Evolutionary conservation across 2,329 filamentous ascomycete genomes (phyloP).

Genomic region (Capronia americana): DNA sequence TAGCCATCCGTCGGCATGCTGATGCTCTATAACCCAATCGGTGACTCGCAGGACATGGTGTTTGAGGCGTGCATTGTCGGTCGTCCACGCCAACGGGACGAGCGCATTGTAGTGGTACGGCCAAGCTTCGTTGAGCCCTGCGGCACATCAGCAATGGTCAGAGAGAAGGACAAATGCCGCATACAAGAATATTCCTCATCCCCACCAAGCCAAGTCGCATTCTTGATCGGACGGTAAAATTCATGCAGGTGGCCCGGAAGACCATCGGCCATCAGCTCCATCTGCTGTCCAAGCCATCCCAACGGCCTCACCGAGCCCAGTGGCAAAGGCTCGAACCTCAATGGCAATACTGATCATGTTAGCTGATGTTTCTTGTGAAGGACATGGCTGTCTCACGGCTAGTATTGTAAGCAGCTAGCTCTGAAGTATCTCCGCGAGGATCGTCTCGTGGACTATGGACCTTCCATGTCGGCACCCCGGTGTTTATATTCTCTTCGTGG

Average conservation of each 20-base stretch:
- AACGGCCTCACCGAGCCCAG: slow-evolving; percentile 58
- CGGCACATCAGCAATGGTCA: background rate
- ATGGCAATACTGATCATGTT: slow-evolving; percentile 42
- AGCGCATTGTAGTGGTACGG: slow-evolving; percentile 67
- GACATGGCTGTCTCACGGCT: slow-evolving; percentile 21
- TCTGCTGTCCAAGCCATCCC: slow-evolving; percentile 61
- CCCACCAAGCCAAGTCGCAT: slow-evolving; percentile 61
- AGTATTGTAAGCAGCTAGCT: slow-evolving; percentile 27
- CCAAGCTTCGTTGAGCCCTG: slow-evolving; percentile 58
- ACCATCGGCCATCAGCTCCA: slow-evolving; percentile 57
- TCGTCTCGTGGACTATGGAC: slow-evolving; percentile 26
- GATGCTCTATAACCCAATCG: slow-evolving; percentile 58
- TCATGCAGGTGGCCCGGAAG: slow-evolving; percentile 61
- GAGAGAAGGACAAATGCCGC: background rate
- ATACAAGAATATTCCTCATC: slow-evolving; percentile 56
- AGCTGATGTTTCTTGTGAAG: background rate
- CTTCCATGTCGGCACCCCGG: slow-evolving; percentile 17
- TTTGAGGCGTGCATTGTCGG: slow-evolving; percentile 59
- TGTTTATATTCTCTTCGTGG: slow-evolving; percentile 4
- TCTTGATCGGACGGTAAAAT: slow-evolving; percentile 62
- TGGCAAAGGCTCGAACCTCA: slow-evolving; percentile 51
- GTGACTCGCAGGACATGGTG: slow-evolving; percentile 55
- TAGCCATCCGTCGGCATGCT: slow-evolving; percentile 62
- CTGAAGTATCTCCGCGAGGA: slow-evolving; percentile 19
- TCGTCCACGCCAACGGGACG: slow-evolving; percentile 61